Conservation (phyloP, 106 monocot genomes). For the Acorus calamus region DNA sequence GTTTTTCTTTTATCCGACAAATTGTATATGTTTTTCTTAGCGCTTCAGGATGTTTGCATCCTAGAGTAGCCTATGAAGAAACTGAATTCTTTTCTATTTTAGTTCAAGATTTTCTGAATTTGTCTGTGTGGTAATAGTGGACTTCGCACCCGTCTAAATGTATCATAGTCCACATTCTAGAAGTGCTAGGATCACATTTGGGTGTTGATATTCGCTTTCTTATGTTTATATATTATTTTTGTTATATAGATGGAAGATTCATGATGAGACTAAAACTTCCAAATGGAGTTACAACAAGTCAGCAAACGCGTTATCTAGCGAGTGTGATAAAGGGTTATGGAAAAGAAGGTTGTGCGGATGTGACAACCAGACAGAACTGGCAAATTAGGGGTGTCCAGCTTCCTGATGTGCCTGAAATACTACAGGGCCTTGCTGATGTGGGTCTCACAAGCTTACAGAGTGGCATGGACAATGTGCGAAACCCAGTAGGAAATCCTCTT, state of each 20-base stretch:
- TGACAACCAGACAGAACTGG: conserved; percentile 97
- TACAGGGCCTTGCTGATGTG: conserved; percentile 54
- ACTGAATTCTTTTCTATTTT: not conserved
- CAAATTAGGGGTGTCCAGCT: conserved; percentile 81
- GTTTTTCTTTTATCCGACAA: no score
- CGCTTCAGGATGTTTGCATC: no score
- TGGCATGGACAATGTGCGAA: conserved; percentile 97
- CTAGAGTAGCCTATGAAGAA: no score
- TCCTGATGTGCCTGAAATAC: conserved; percentile 68
- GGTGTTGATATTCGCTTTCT: no score
- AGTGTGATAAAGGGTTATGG: conserved; percentile 60
- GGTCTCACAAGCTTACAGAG: conserved; percentile 90
- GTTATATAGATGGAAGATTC: conserved; percentile 70
- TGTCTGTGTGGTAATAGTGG: not conserved
- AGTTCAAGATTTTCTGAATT: no score
- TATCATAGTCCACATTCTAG: no score
- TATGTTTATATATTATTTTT: no score
- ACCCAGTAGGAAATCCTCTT: conserved; percentile 88
- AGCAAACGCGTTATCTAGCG: conserved; percentile 79
- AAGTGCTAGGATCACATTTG: no score
- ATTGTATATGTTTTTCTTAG: no score
- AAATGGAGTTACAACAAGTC: conserved; percentile 78
- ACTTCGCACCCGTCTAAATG: not conserved
- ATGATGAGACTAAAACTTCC: conserved; percentile 99
- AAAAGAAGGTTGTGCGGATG: conserved; percentile 74